Evolutionary conservation across 78 protist genomes (phyloP).

Genomic region (Cyanophora paradoxa): DNA sequence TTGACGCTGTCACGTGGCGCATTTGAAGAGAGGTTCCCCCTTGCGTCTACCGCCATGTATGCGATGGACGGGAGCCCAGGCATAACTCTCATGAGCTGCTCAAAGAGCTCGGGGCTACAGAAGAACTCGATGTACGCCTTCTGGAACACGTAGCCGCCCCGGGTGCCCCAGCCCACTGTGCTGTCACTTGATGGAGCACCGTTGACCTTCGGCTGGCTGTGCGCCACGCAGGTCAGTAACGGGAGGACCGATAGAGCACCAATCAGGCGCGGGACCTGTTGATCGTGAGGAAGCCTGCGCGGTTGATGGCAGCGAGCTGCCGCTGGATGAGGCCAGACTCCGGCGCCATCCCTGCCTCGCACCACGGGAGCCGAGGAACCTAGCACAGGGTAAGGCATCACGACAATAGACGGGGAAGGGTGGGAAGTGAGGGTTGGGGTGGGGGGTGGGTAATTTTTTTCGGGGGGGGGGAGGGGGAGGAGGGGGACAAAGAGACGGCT

Average conservation of each 20-base stretch:
- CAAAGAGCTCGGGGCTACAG: slow-evolving; percentile 36
- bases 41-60: slow-evolving; percentile 62
- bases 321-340: slow-evolving; percentile 52
- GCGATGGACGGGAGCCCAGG: slow-evolving; percentile 47
- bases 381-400: too few relatives aligned
- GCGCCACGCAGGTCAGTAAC: too few relatives aligned
- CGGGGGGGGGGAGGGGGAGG: too few relatives aligned
- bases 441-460: too few relatives aligned
- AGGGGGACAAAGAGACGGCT: too few relatives aligned
- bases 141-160: slow-evolving; percentile 85
- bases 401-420: too few relatives aligned
- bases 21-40: slow-evolving; percentile 23
- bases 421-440: too few relatives aligned
- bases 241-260: too few relatives aligned
- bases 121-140: slow-evolving; percentile 92
- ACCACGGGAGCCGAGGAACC: slow-evolving; percentile 50
- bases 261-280: too few relatives aligned
- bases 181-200: slow-evolving; percentile 67
- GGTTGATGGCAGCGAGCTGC: slow-evolving; percentile 50
- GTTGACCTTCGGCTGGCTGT: slow-evolving; percentile 88
- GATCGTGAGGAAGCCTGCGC: slow-evolving; percentile 78
- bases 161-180: slow-evolving; percentile 90
- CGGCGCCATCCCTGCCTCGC: slow-evolving; percentile 43
- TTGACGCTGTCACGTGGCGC: slow-evolving; percentile 17
- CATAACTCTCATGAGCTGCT: background rate